phyloP scores from a whole-genome alignment of 768 basidiomycete genomes.

The Phlebiopsis flavidoalba region DNA sequence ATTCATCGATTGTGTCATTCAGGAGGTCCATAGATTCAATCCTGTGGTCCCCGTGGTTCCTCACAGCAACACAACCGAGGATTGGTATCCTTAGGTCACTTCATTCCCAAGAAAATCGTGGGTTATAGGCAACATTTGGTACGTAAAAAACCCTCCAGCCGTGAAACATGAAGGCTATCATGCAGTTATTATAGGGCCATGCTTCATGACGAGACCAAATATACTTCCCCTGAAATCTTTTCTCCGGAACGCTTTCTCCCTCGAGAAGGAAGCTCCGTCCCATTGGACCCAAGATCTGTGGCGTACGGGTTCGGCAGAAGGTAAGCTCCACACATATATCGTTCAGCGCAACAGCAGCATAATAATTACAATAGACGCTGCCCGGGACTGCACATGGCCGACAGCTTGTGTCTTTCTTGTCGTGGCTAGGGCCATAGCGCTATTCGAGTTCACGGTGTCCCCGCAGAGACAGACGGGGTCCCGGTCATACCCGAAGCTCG shows the following conservation, averaged over 20 bases:
- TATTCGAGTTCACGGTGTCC: background rate
- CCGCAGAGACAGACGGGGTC: background rate
- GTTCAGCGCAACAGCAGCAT: no score
- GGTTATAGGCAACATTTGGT: constrained; percentile 14
- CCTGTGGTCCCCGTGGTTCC: background rate
- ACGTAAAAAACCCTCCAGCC: background rate
- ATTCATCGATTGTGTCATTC: constrained; percentile 11
- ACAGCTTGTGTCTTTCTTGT: constrained; percentile 1
- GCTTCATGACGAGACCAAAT: constrained; percentile 40
- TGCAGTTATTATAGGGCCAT: background rate
- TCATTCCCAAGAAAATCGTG: background rate
- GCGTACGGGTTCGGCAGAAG: background rate
- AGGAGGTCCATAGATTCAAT: constrained; percentile 7
- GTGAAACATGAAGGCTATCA: no score
- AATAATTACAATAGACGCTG: background rate
- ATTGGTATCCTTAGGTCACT: background rate
- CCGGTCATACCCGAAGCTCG: no score
- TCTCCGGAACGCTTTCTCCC: constrained; percentile 38
- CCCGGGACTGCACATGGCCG: constrained; percentile 5
- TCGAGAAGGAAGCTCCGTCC: background rate
- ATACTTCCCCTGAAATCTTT: constrained; percentile 42
- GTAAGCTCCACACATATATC: background rate
- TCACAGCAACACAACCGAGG: background rate
- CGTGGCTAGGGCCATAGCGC: background rate
- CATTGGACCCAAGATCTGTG: background rate